Evolutionary conservation across 2,329 filamentous ascomycete species (phyloP).

Genomic region (Ceratocystis variospora): DNA sequence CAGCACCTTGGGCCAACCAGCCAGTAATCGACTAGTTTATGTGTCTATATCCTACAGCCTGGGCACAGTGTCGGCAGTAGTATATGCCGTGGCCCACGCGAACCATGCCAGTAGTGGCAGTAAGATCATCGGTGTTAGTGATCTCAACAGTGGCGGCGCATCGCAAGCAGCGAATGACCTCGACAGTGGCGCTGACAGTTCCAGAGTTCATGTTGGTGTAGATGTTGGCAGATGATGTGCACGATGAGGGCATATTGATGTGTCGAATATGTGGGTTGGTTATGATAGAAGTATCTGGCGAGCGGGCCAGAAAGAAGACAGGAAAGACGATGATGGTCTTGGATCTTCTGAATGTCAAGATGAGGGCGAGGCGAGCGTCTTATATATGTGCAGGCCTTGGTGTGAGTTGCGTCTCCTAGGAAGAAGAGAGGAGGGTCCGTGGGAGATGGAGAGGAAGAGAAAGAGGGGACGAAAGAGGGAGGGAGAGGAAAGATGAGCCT

Average conservation of each 20-base stretch:
- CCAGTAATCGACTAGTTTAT: slow-evolving; percentile 6
- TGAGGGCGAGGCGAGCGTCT: not conserved
- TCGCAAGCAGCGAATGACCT: slow-evolving; percentile 49
- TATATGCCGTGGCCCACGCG: slow-evolving; percentile 53
- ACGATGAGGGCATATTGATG: slow-evolving; percentile 33
- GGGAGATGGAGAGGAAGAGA: not conserved
- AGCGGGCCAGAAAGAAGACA: not conserved
- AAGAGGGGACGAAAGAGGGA: not conserved
- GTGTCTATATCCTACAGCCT: slow-evolving; percentile 51
- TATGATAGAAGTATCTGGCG: not conserved
- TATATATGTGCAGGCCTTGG: not conserved
- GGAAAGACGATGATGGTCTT: not conserved
- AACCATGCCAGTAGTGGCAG: slow-evolving; percentile 44
- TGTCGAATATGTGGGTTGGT: not conserved
- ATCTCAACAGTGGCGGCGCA: slow-evolving; percentile 47
- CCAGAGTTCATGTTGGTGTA: slow-evolving; percentile 36
- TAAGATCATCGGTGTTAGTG: slow-evolving; percentile 45
- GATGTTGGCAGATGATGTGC: slow-evolving; percentile 25
- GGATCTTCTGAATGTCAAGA: not conserved
- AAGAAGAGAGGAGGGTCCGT: not conserved
- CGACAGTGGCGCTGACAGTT: slow-evolving; percentile 38
- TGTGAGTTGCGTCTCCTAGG: not conserved
- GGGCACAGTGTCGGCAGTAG: slow-evolving; percentile 46
- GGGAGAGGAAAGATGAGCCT: not conserved
- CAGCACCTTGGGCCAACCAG: not conserved